Evolutionary conservation across 2,329 filamentous ascomycete genomes (phyloP).

Genomic region (Venturia effusa): DNA sequence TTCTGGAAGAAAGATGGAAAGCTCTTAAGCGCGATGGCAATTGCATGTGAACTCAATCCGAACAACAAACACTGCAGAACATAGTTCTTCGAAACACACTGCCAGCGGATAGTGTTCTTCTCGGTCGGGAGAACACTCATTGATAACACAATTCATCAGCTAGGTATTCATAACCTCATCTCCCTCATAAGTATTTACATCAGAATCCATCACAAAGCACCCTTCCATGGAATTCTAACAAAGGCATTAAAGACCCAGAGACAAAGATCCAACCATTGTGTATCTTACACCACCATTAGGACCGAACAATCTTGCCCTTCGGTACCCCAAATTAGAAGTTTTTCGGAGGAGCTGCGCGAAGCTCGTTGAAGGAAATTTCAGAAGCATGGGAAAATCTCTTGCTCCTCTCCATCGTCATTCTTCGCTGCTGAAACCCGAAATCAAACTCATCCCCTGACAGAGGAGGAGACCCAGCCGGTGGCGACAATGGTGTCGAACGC

Average conservation of each 20-base stretch:
- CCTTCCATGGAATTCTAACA: not conserved
- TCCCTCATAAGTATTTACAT: not conserved
- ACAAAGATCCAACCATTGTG: not conserved
- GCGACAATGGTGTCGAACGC: not conserved
- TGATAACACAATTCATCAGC: not conserved
- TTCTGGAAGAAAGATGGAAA: not conserved
- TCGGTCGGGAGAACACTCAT: not conserved
- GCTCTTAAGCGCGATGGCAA: not conserved
- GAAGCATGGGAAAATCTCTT: not conserved
- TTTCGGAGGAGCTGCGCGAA: not conserved
- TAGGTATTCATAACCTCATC: not conserved
- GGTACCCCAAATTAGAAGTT: not conserved
- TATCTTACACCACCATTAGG: not conserved
- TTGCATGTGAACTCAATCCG: not conserved
- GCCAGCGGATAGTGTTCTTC: not conserved
- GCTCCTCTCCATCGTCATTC: not conserved
- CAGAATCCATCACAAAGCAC: slow-evolving; percentile 1
- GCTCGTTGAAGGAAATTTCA: not conserved
- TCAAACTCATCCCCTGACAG: not conserved
- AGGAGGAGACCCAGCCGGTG: not conserved
- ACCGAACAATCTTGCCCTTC: not conserved
- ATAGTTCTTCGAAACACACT: no score
- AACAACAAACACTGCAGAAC: not conserved
- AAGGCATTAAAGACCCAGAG: not conserved
- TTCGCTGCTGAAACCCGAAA: not conserved